Conservation (phyloP, 176 grass and related monocot species). For the Avena insularis region DNA sequence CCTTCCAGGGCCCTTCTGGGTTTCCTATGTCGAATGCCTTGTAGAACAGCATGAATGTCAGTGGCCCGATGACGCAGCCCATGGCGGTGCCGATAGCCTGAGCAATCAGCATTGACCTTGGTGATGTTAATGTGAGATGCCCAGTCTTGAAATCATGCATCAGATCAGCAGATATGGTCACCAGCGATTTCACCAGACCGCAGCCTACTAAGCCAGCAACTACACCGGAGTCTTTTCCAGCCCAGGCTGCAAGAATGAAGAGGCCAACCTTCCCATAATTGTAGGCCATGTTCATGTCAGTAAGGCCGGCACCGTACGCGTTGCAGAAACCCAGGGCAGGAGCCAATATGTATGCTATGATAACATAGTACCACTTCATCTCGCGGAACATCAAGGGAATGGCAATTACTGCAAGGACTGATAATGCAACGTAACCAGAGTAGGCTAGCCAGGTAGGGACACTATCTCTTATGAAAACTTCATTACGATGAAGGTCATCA, state of each 20-base stretch:
- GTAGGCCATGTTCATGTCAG: conserved; percentile 98
- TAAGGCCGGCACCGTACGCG: conserved; percentile 91
- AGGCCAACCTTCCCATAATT: conserved; percentile 94
- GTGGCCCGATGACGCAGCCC: conserved; percentile 84
- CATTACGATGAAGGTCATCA: conserved; percentile 68
- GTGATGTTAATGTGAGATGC: conserved; percentile 92
- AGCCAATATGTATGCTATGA: conserved; percentile 87
- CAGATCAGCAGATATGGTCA: conserved; percentile 88
- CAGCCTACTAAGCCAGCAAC: conserved; percentile 89
- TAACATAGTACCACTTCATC: conserved; percentile 94
- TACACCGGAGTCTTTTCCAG: conserved; percentile 83
- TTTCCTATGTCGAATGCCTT: conserved; percentile 96
- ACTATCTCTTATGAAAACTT: conserved; percentile 71
- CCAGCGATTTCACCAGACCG: conserved; percentile 90
- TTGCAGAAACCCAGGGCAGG: conserved; percentile 97
- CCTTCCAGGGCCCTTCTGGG: conserved; percentile 90
- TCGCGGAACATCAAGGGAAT: conserved; percentile 90
- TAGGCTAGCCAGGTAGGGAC: conserved; percentile 76
- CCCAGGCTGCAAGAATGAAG: conserved; percentile 87
- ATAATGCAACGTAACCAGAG: conserved; percentile 63
- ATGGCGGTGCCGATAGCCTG: conserved; percentile 94
- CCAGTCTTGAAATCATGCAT: conserved; percentile 99
- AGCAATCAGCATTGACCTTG: conserved; percentile 84
- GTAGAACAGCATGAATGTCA: conserved; percentile 95
- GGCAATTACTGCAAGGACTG: conserved; percentile 52